Evolutionary conservation across 345 rosid species (phyloP).

Genomic region (Schrenkiella parvula): DNA sequence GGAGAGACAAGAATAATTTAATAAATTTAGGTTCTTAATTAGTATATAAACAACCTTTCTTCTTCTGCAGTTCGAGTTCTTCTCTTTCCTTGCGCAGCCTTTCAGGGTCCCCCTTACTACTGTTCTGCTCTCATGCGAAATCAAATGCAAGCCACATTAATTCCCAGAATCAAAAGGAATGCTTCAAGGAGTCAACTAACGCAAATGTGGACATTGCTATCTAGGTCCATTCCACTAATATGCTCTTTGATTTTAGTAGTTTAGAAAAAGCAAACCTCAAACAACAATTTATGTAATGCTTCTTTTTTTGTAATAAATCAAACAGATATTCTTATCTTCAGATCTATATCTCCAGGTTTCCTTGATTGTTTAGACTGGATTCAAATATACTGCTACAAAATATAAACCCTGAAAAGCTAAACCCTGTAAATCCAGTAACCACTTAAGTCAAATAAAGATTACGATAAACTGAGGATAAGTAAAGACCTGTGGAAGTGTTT

Average conservation of each 20-base stretch:
- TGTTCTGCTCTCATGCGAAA: slow-evolving; percentile 46
- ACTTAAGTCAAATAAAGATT: background rate
- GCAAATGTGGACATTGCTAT: background rate
- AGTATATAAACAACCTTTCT: slow-evolving; percentile 52
- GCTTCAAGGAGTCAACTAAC: background rate
- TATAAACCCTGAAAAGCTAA: background rate
- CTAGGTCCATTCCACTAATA: background rate
- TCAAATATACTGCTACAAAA: background rate
- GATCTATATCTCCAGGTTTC: background rate
- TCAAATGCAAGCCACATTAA: slow-evolving; percentile 2
- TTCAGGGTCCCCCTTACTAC: slow-evolving; percentile 67
- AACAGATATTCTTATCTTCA: background rate
- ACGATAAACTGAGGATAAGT: background rate
- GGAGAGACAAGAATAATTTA: background rate
- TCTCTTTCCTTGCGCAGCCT: slow-evolving; percentile 75
- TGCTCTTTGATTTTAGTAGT: background rate
- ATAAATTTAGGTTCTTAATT: background rate
- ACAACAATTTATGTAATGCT: background rate
- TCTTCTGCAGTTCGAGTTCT: slow-evolving; percentile 72
- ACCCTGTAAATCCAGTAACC: no score
- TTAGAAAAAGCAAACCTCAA: background rate
- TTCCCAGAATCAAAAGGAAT: background rate
- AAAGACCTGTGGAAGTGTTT: slow-evolving; percentile 77
- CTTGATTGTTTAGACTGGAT: background rate
- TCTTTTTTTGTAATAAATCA: no score